Conservation (phyloP, 106 monocot genomes). For the Agapanthus africanus region DNA sequence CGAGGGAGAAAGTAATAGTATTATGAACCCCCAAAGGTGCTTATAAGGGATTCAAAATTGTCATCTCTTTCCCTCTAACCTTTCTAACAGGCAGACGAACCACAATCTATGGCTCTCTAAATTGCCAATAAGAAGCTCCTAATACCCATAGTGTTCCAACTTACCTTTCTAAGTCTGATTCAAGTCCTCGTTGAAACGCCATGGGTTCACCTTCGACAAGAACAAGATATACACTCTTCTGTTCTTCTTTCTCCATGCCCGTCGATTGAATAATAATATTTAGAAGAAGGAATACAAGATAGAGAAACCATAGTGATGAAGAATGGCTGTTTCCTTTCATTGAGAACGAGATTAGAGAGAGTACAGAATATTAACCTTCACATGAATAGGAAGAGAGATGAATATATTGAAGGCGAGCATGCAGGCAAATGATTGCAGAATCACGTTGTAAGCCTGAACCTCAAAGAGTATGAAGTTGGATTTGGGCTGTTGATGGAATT, state of each 20-base stretch:
- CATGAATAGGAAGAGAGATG: not conserved
- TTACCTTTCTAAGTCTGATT: slow-evolving; percentile 15
- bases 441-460: slow-evolving; percentile 7
- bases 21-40: no score
- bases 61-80: no score
- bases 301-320: slow-evolving; percentile 5
- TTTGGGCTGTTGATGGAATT: not conserved
- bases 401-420: not conserved
- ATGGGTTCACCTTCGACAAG: slow-evolving; percentile 44
- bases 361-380: no score
- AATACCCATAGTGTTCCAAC: no score
- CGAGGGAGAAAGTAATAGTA: no score
- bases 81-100: no score
- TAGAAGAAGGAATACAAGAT: slow-evolving; percentile 11
- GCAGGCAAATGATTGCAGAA: not conserved
- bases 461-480: not conserved
- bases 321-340: not conserved
- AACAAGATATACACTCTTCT: slow-evolving; percentile 44
- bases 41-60: no score
- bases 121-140: no score
- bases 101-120: no score
- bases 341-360: no score
- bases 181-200: slow-evolving; percentile 21
- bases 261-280: not conserved
- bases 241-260: slow-evolving; percentile 8